These are phyloP conservation scores for Eucalyptus marginata DNA, from an alignment of 345 rosid species.

Conservation along the genomic window DNA sequence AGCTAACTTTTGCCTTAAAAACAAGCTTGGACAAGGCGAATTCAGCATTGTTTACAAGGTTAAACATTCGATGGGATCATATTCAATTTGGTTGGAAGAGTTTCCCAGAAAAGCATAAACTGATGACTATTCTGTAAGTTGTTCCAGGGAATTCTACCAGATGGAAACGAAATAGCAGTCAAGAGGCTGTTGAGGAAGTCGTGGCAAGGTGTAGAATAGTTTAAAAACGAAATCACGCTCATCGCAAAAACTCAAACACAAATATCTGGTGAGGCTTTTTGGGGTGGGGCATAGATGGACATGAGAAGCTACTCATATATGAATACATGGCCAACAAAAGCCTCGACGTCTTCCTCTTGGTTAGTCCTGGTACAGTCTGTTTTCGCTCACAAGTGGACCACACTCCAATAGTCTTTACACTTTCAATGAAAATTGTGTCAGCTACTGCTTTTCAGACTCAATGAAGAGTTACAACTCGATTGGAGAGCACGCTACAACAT, in stretches of 20 bases:
- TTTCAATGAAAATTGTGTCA: neutral
- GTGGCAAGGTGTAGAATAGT: constrained; percentile 11
- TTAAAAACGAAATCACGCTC: constrained; percentile 16
- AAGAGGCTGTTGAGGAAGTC: constrained; percentile 8
- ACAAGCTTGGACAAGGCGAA: constrained; percentile 11
- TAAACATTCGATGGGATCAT: neutral
- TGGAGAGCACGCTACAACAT: constrained; percentile 40
- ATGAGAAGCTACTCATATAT: constrained; percentile 17
- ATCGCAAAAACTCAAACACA: constrained; percentile 24
- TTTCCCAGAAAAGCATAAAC: neutral
- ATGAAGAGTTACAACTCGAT: constrained; percentile 13
- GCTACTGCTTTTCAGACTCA: constrained; percentile 1
- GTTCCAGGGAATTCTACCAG: constrained; percentile 7
- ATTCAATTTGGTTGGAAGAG: neutral
- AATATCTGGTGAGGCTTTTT: constrained; percentile 15
- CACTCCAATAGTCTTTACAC: neutral
- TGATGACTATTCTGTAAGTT: neutral
- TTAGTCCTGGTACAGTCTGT: neutral
- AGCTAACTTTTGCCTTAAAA: neutral
- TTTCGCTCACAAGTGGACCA: neutral
- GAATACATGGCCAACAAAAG: neutral
- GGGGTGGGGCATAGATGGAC: constrained; percentile 21
- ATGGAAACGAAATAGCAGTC: constrained; percentile 17
- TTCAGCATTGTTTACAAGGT: constrained; percentile 5
- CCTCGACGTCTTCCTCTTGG: neutral